Conservation (phyloP, 305 asterid genomes). For the Rubia peregrina region DNA sequence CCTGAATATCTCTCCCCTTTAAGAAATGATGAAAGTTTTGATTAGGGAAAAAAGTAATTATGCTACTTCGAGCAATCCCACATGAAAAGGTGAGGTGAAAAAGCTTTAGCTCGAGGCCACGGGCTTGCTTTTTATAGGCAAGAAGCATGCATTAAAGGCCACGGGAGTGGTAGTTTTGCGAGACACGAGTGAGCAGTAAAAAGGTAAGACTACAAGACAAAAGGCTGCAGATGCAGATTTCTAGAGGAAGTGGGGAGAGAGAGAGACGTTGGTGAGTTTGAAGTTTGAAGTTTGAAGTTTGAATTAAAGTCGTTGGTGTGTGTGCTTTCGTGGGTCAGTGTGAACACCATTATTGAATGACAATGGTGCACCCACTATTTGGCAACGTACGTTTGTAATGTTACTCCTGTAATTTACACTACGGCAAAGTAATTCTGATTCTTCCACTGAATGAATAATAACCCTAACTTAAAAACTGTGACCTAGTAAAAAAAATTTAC, state of each 20-base stretch:
- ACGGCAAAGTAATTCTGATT: too few species aligned
- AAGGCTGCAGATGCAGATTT: constrained; percentile 12
- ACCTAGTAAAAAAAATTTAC: too few species aligned
- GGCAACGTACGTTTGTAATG: not conserved
- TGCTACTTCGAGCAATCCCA: not conserved
- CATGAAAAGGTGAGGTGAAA: constrained; percentile 15
- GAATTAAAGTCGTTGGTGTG: constrained; percentile 43
- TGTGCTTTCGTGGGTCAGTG: constrained; percentile 18
- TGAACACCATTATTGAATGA: constrained; percentile 4
- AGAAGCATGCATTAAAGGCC: constrained; percentile 21
- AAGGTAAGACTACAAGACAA: constrained; percentile 20
- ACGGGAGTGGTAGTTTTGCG: constrained; percentile 12
- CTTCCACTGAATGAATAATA: too few species aligned
- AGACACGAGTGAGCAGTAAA: constrained; percentile 24
- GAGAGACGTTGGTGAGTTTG: constrained; percentile 28
- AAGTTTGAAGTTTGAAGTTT: constrained; percentile 65
- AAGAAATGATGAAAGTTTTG: constrained; percentile 1
- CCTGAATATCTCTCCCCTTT: constrained; percentile 2
- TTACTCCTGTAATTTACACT: not conserved
- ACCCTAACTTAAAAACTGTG: not conserved
- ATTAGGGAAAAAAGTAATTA: not conserved
- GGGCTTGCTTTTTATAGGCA: constrained; percentile 29
- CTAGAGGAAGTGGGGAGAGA: constrained; percentile 5
- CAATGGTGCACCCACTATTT: not conserved
- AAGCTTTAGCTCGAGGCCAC: constrained; percentile 21